A percentile compares a stretch with the other conserved stretches of the same genome.
These are phyloP conservation scores for Gautieria morchelliformis DNA, from an alignment of 768 basidiomycete species.

Conservation along the genomic window DNA sequence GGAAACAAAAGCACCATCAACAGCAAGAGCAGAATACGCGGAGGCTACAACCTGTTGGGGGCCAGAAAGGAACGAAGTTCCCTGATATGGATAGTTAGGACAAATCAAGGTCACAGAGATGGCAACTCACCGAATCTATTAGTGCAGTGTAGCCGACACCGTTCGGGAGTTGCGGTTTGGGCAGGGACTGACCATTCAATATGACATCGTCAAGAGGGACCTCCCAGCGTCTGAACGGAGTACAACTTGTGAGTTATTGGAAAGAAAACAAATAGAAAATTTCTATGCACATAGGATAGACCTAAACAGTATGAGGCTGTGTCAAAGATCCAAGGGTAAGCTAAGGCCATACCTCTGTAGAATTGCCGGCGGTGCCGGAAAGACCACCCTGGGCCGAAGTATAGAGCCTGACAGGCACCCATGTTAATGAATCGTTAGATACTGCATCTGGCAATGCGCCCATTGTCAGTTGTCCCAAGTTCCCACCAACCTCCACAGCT, in stretches of 20 bases:
- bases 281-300: conserved; percentile 1
- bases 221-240: conserved; percentile 4
- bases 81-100: not conserved
- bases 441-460: conserved; percentile 2
- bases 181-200: conserved; percentile 1
- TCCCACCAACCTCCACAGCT: conserved; percentile 3
- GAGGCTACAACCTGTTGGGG: not conserved
- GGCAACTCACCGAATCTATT: conserved; percentile 1
- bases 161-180: not conserved
- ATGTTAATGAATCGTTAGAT: not conserved
- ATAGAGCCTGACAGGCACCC: conserved; percentile 7
- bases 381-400: not conserved
- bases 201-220: conserved; percentile 3
- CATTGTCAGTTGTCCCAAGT: conserved; percentile 1
- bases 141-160: not conserved
- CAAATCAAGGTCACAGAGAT: not conserved
- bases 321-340: not conserved
- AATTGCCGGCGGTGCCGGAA: not conserved
- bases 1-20: not conserved
- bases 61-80: conserved; percentile 1
- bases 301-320: not conserved
- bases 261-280: not conserved
- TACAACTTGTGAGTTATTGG: not conserved
- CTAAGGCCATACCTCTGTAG: not conserved
- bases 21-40: not conserved